Percentiles rank a stretch among this genome's conserved stretches.
phyloP scores from a whole-genome alignment of 1,284 basidiomycete genomes.

The Ustilago tritici region DNA sequence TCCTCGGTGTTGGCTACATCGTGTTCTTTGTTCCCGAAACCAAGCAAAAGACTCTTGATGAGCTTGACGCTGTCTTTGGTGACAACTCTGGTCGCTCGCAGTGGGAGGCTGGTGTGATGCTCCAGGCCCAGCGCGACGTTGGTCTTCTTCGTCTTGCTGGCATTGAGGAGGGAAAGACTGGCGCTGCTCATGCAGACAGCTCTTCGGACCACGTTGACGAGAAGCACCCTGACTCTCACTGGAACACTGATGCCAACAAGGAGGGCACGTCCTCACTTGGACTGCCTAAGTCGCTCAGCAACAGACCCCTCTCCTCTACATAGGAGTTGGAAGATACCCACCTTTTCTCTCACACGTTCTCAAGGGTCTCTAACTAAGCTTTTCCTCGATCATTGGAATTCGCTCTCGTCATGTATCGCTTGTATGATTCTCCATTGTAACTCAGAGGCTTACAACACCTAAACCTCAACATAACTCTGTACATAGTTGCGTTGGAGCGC shows the following conservation, averaged over 20 bases:
- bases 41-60: constrained; percentile 79
- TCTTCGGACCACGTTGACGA: constrained; percentile 38
- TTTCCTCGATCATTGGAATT: not conserved
- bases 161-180: constrained; percentile 43
- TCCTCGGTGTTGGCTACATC: constrained; percentile 74
- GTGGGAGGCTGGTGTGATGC: constrained; percentile 48
- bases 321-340: constrained; percentile 15
- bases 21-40: constrained; percentile 79
- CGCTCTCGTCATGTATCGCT: constrained; percentile 1
- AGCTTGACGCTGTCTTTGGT: constrained; percentile 72
- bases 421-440: constrained; percentile 5
- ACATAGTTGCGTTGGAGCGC: no score
- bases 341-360: not conserved
- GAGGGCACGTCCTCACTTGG: constrained; percentile 27
- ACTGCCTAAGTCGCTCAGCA: constrained; percentile 14
- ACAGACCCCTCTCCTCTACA: not conserved
- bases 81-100: constrained; percentile 52
- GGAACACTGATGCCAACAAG: constrained; percentile 22
- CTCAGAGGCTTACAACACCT: not conserved
- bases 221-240: constrained; percentile 29
- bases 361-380: not conserved
- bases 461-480: no score
- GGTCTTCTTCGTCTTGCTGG: constrained; percentile 52
- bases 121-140: constrained; percentile 51
- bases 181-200: constrained; percentile 20